Conservation (phyloP, 1,284 basidiomycete species). For the Bondarzewia mesenterica region DNA sequence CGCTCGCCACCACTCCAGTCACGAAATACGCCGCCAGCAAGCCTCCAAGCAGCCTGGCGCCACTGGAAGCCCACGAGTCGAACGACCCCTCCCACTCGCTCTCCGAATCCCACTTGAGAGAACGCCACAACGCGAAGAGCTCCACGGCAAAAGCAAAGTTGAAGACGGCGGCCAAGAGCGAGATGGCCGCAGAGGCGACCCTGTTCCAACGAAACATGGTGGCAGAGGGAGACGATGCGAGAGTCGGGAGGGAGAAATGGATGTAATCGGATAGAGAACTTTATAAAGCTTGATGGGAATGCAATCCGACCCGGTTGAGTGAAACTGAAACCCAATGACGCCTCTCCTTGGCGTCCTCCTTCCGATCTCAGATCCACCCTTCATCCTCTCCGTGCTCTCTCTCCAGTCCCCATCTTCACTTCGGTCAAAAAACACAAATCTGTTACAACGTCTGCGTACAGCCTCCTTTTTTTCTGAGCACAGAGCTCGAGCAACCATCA, state of each 20-base stretch:
- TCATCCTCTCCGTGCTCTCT: too few species aligned
- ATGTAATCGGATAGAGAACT: not conserved
- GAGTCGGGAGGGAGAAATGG: too few species aligned
- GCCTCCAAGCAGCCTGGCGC: constrained; percentile 56
- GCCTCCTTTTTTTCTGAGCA: too few species aligned
- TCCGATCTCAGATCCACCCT: too few species aligned
- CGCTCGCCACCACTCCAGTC: constrained; percentile 50
- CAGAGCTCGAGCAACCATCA: too few species aligned
- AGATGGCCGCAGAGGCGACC: constrained; percentile 46
- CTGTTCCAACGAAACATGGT: constrained; percentile 25
- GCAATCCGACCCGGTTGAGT: too few species aligned
- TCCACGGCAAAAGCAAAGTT: constrained; percentile 49
- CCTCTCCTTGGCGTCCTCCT: too few species aligned
- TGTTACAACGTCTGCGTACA: too few species aligned
- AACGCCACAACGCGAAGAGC: constrained; percentile 47
- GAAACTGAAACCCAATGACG: too few species aligned
- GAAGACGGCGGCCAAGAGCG: constrained; percentile 44
- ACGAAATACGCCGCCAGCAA: constrained; percentile 59
- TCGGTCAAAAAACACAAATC: too few species aligned
- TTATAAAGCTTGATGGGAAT: too few species aligned
- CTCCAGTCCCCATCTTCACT: too few species aligned
- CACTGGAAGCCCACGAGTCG: constrained; percentile 51
- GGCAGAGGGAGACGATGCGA: not conserved
- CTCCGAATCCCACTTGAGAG: constrained; percentile 60
- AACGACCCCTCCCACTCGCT: constrained; percentile 63